Evolutionary conservation across 106 monocot genomes (phyloP).

Genomic region (Dendrobium officinale): DNA sequence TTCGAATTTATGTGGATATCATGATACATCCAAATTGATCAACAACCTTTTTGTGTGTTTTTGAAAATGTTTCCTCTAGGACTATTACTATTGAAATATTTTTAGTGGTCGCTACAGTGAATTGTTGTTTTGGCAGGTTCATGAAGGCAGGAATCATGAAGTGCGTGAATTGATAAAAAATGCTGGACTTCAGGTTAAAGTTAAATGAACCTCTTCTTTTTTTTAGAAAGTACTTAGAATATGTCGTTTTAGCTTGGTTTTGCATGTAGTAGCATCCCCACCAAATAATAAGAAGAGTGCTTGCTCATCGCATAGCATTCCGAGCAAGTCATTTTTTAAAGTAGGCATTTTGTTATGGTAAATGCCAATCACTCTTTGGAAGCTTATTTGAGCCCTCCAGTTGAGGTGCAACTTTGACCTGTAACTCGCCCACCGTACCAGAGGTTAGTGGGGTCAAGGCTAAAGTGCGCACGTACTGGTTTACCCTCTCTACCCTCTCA

Average conservation of each 20-base stretch:
- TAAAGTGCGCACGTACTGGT: too few relatives aligned
- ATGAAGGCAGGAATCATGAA: conserved; percentile 94
- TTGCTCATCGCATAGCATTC: too few relatives aligned
- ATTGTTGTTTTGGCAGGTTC: conserved; percentile 44
- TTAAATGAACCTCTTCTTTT: background rate
- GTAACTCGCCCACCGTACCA: too few relatives aligned
- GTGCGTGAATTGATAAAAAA: conserved; percentile 83
- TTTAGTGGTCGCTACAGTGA: background rate
- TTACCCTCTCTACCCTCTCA: too few relatives aligned
- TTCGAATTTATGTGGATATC: background rate
- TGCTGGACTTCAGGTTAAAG: conserved; percentile 78
- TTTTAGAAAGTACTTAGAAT: background rate
- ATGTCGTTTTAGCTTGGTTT: background rate
- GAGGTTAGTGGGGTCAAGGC: too few relatives aligned
- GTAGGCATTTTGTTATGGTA: too few relatives aligned
- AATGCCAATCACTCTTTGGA: too few relatives aligned
- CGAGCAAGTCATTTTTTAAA: too few relatives aligned
- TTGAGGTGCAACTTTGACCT: too few relatives aligned
- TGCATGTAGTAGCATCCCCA: background rate
- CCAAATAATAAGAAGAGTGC: too few relatives aligned
- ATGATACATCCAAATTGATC: background rate
- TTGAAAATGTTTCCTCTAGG: background rate
- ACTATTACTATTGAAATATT: background rate
- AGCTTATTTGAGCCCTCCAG: too few relatives aligned
- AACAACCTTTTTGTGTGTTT: background rate